phyloP scores from a whole-genome alignment of 2,329 filamentous ascomycete species.

The Phoma herbarum region DNA sequence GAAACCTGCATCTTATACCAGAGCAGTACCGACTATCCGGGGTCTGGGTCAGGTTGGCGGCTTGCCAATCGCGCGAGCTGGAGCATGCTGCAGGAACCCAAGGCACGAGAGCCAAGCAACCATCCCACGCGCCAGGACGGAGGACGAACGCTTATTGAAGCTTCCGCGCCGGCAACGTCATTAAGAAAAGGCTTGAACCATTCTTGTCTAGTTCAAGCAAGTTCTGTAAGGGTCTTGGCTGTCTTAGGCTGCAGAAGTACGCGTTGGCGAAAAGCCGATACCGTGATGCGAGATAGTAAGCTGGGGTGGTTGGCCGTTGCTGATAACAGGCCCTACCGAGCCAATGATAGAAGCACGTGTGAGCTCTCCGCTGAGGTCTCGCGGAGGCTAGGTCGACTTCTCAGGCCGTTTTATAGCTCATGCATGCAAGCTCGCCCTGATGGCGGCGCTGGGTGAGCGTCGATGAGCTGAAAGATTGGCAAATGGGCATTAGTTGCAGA shows the following conservation, averaged over 20 bases:
- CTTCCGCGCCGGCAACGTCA: constrained; percentile 11
- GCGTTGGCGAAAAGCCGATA: constrained; percentile 10
- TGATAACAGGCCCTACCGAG: constrained; percentile 17
- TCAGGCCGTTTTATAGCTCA: background rate
- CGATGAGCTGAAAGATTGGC: background rate
- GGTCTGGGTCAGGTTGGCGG: background rate
- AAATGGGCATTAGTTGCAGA: background rate
- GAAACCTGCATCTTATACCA: constrained; percentile 14
- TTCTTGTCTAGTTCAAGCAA: constrained; percentile 19
- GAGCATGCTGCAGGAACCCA: constrained; percentile 5
- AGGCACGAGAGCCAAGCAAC: constrained; percentile 16
- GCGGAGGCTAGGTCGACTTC: background rate
- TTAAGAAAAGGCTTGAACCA: constrained; percentile 11
- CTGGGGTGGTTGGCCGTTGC: constrained; percentile 9
- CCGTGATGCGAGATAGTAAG: constrained; percentile 1
- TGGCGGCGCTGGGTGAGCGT: background rate
- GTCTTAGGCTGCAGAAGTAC: constrained; percentile 11
- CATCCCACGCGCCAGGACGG: constrained; percentile 16
- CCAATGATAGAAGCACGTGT: constrained; percentile 20
- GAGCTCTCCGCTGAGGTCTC: constrained; percentile 3
- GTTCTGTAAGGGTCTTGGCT: constrained; percentile 7
- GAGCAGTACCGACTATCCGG: background rate
- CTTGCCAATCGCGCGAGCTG: constrained; percentile 2
- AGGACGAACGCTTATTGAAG: constrained; percentile 9
- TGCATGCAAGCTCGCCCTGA: background rate